Percentiles rank a stretch among this genome's conserved stretches.
Conservation (phyloP, 83 land plant species). For the Larix sibirica region DNA sequence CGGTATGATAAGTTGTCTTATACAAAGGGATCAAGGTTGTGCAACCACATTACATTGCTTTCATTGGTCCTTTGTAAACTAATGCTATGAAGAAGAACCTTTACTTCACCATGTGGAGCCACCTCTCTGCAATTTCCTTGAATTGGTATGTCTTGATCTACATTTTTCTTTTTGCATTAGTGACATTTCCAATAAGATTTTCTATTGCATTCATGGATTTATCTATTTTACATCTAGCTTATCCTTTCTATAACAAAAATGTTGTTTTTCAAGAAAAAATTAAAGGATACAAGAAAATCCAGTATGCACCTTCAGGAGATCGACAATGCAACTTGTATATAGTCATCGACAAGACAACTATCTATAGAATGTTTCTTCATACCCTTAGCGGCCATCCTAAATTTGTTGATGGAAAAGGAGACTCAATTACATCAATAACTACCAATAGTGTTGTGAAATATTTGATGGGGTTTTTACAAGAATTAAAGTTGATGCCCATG, state of each 20-base stretch:
- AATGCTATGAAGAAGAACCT: slow-evolving; percentile 85
- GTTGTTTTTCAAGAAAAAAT: too few relatives aligned
- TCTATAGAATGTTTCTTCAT: slow-evolving; percentile 84
- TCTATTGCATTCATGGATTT: too few relatives aligned
- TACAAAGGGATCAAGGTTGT: slow-evolving; percentile 95
- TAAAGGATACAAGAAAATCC: too few relatives aligned
- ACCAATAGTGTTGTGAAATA: slow-evolving; percentile 68
- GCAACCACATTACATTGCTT: slow-evolving; percentile 93
- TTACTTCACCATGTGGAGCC: slow-evolving; percentile 92
- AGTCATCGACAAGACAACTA: slow-evolving; percentile 60
- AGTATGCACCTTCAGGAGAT: slow-evolving; percentile 27
- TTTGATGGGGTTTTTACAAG: slow-evolving; percentile 79
- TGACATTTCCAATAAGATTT: too few relatives aligned
- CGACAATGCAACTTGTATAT: slow-evolving; percentile 92
- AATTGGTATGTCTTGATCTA: too few relatives aligned
- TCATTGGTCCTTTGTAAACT: slow-evolving; percentile 75
- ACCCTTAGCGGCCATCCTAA: slow-evolving; percentile 79
- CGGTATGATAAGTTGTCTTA: slow-evolving; percentile 84
- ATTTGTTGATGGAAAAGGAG: slow-evolving; percentile 31
- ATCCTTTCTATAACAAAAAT: too few relatives aligned
- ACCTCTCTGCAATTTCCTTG: slow-evolving; percentile 33
- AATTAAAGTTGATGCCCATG: slow-evolving; percentile 81
- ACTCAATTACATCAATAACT: slow-evolving; percentile 42
- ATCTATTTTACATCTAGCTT: too few relatives aligned
- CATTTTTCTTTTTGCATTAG: too few relatives aligned